Conservation (phyloP, 768 basidiomycete species). For the Nidularia pulvinata region DNA sequence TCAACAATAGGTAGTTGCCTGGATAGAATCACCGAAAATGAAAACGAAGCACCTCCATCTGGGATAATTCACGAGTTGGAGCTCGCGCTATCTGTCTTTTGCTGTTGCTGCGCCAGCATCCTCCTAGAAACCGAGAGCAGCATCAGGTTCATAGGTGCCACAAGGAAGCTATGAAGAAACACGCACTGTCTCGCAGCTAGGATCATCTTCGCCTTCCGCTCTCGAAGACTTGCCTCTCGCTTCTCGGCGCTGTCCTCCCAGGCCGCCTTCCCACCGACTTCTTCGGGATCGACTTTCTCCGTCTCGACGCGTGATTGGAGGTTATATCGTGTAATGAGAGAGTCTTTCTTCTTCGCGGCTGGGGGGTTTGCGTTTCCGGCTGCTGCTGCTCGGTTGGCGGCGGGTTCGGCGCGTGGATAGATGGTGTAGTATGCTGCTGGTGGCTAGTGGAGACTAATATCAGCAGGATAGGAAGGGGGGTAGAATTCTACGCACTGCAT, state of each 20-base stretch:
- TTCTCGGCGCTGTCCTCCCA: slow-evolving; percentile 83
- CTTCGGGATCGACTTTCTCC: slow-evolving; percentile 31
- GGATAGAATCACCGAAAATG: neutral
- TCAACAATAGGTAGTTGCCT: too few relatives aligned
- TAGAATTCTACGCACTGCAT: slow-evolving; percentile 52
- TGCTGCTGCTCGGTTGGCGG: slow-evolving; percentile 6
- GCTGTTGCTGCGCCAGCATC: slow-evolving; percentile 8
- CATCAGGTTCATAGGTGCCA: neutral
- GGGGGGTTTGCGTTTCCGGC: slow-evolving; percentile 22
- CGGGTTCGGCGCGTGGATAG: slow-evolving; percentile 48
- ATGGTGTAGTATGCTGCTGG: slow-evolving; percentile 75
- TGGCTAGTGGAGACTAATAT: slow-evolving; percentile 43
- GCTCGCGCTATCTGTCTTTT: neutral
- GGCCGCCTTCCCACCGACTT: slow-evolving; percentile 60
- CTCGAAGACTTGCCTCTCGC: slow-evolving; percentile 74
- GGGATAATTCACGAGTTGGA: too few relatives aligned
- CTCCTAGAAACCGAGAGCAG: neutral
- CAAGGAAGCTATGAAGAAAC: neutral
- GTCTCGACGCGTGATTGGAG: slow-evolving; percentile 50
- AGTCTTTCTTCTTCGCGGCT: slow-evolving; percentile 31
- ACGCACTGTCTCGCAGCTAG: slow-evolving; percentile 84
- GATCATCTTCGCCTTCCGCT: slow-evolving; percentile 87
- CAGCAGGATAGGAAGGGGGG: neutral
- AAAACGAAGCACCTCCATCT: neutral
- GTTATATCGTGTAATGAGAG: slow-evolving; percentile 69